Base-by-base conservation (phyloP, 495 filamentous ascomycete genomes). In the Poronia punctata region DNA sequence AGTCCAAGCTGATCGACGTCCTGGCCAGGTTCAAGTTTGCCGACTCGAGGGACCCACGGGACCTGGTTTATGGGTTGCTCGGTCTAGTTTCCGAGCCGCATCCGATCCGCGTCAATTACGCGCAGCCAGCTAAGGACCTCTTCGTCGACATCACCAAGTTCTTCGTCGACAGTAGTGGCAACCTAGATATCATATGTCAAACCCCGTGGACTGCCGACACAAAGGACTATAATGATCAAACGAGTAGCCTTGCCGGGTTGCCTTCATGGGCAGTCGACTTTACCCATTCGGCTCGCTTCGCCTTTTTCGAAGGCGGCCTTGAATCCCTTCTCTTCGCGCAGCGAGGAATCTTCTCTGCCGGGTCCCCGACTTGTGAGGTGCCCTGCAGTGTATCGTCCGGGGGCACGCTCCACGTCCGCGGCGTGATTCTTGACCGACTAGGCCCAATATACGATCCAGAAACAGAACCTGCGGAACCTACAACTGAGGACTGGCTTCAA, bases 141-240 rank as follows among this genome's bases (percentile, higher is more conserved):
- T 45, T 37, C 14, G 11, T 11, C 3, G 47, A 50, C 3, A 38
- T 42, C n/a, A 41, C 41, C 2, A 34, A 12, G 6, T 26, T 35
- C 12, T 39, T 50, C 30, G 45, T 50, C 22, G 14, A 42, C 26
- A 14, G 14, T 5, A 28, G 3, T 17, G 19, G 10, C 17, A 50
- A 45, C 18, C 30, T 50, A 14, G 47, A 50, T 33, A 50, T 50
- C 35, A 35, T 50, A 2, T 50, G 47, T 24, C 47, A 50, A 25
- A 50, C 30, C 23, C 47, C 47, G 4, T 50, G 46, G 46, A 22
- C 23, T 27, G 25, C 11, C 8, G 16, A 20, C 6, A 9, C 14
- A 2, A 10, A 19, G 14, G 16, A 4, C 27, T 5, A 30, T 30
- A 14, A 4, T 14, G 15, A 30, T 14, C 4, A 4, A 29, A 9